phyloP scores from a whole-genome alignment of 2,329 filamentous ascomycete genomes.

The Xylariaceae sp. region DNA sequence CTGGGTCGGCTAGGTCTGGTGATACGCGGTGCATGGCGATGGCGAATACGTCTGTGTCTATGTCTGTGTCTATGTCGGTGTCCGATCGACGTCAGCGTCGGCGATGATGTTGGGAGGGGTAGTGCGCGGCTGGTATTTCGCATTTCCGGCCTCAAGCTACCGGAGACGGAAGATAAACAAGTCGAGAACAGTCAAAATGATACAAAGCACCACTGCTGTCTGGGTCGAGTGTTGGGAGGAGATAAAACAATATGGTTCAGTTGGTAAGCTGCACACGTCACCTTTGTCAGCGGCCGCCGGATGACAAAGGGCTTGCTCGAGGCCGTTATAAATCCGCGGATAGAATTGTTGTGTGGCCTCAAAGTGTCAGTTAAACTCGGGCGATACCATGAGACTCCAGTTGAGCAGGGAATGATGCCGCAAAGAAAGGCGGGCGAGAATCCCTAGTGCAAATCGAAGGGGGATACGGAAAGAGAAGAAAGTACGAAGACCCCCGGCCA shows the following conservation, averaged over 20 bases:
- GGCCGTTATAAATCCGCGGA: neutral
- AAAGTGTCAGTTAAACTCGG: neutral
- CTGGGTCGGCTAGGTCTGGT: slow-evolving; percentile 40
- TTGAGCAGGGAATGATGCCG: neutral
- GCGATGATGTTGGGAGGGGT: slow-evolving; percentile 15
- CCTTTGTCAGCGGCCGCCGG: slow-evolving; percentile 12
- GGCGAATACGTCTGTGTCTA: slow-evolving; percentile 5
- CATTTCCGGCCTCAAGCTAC: slow-evolving; percentile 22
- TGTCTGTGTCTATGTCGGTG: neutral
- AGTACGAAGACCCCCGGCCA: neutral
- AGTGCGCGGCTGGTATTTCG: slow-evolving; percentile 18
- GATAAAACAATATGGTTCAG: slow-evolving; percentile 1
- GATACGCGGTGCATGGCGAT: slow-evolving; percentile 43
- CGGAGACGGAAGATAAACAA: slow-evolving; percentile 14
- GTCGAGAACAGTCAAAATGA: neutral
- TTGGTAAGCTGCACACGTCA: slow-evolving; percentile 10
- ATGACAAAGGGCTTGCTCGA: slow-evolving; percentile 3
- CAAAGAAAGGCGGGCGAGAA: neutral
- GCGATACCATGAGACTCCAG: neutral
- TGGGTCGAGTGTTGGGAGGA: neutral
- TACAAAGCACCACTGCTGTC: slow-evolving; percentile 12
- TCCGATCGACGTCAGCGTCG: neutral
- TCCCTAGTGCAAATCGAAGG: neutral
- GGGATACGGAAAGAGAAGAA: neutral
- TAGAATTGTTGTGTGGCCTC: neutral